Conservation (phyloP, 192 early-diverging fungal species). For the Coemansia javaensis region DNA sequence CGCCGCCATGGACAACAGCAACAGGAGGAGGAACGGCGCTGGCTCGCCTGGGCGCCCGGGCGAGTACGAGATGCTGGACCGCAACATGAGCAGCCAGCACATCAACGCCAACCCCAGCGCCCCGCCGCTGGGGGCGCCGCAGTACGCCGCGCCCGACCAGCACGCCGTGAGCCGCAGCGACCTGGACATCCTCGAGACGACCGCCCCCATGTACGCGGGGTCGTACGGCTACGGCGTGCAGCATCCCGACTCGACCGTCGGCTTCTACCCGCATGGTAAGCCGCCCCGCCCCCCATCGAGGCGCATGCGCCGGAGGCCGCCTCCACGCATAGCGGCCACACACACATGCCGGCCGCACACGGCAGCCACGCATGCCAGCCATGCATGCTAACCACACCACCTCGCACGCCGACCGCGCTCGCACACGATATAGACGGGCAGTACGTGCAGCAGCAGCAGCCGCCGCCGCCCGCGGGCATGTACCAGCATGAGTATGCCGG, state of each 20-base stretch:
- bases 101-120: constrained; percentile 13
- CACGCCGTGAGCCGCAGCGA: constrained; percentile 39
- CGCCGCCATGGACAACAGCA: constrained; percentile 26
- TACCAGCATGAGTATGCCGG: constrained; percentile 20
- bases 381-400: neutral
- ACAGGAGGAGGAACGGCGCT: constrained; percentile 13
- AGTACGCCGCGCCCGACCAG: constrained; percentile 6
- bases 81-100: constrained; percentile 29
- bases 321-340: too few relatives aligned
- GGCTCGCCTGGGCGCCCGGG: constrained; percentile 14
- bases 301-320: neutral
- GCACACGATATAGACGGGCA: constrained; percentile 11
- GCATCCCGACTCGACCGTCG: constrained; percentile 30
- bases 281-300: neutral
- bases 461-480: neutral
- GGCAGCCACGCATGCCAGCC: too few relatives aligned
- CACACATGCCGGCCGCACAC: too few relatives aligned
- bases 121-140: constrained; percentile 14
- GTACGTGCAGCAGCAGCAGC: constrained; percentile 18
- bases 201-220: constrained; percentile 5
- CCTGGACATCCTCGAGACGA: constrained; percentile 48
- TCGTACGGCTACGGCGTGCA: constrained; percentile 33
- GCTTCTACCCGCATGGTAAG: constrained; percentile 42
- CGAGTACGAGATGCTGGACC: constrained; percentile 51
- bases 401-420: neutral